phyloP scores from a whole-genome alignment of 2,329 filamentous ascomycete genomes.

The Claviceps cyperi region DNA sequence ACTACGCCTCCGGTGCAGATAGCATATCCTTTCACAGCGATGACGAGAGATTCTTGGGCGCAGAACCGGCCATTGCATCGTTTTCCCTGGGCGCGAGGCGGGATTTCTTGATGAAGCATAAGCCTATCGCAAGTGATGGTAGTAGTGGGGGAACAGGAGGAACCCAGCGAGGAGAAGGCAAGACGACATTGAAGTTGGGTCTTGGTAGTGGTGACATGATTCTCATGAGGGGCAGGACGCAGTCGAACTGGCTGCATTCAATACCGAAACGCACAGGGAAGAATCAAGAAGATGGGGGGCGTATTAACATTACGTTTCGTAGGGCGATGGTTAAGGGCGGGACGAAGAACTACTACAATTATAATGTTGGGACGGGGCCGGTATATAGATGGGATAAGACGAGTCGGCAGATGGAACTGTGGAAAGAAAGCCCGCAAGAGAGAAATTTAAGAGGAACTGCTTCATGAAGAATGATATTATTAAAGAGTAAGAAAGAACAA shows the following conservation, averaged over 20 bases:
- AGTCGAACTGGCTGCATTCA: slow-evolving; percentile 62
- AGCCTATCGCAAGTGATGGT: slow-evolving; percentile 30
- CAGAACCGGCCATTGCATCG: slow-evolving; percentile 56
- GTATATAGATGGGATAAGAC: slow-evolving; percentile 53
- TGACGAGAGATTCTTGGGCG: slow-evolving; percentile 62
- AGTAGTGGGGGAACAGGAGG: slow-evolving; percentile 10
- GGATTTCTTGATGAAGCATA: slow-evolving; percentile 71
- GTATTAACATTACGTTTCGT: slow-evolving; percentile 68
- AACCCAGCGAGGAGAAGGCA: slow-evolving; percentile 13
- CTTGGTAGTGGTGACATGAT: slow-evolving; percentile 63
- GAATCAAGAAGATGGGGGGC: slow-evolving; percentile 45
- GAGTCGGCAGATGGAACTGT: slow-evolving; percentile 33
- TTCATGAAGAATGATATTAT: background rate
- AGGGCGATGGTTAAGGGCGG: slow-evolving; percentile 55
- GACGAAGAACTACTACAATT: slow-evolving; percentile 73
- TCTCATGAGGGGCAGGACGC: slow-evolving; percentile 62
- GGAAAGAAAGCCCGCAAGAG: slow-evolving; percentile 13
- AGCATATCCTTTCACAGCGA: slow-evolving; percentile 71
- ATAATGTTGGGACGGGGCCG: slow-evolving; percentile 59
- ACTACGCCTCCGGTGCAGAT: slow-evolving; percentile 64
- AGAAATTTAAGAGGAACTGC: background rate
- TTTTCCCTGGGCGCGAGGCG: slow-evolving; percentile 57
- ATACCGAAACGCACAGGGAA: slow-evolving; percentile 60
- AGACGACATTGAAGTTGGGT: slow-evolving; percentile 32
- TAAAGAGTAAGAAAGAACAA: background rate